Evolutionary conservation across 1,284 basidiomycete species (phyloP).

Genomic region (Melampsora larici-populina): DNA sequence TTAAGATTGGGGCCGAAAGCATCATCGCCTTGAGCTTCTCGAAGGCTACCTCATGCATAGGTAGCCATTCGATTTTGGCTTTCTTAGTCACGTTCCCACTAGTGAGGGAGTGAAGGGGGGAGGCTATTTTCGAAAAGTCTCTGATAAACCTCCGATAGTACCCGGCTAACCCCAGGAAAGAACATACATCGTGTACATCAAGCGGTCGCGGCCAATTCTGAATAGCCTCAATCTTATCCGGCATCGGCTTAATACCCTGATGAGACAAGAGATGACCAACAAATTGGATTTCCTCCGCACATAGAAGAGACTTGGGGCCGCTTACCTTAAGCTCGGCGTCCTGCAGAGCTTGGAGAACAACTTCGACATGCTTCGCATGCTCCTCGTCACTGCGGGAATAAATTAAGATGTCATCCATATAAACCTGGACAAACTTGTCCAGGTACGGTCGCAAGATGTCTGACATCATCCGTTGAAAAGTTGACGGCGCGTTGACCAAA

Average conservation of each 20-base stretch:
- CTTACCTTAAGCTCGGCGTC: too few relatives aligned
- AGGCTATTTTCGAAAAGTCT: constrained; percentile 17
- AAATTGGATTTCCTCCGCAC: too few relatives aligned
- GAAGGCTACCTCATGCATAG: neutral
- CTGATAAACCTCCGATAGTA: too few relatives aligned
- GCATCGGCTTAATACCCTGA: neutral
- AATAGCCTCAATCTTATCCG: constrained; percentile 11
- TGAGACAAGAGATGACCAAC: neutral
- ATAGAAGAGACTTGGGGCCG: too few relatives aligned
- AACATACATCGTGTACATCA: constrained; percentile 12
- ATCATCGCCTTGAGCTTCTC: neutral
- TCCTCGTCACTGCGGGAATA: neutral
- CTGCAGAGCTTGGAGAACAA: neutral
- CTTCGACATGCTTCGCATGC: neutral
- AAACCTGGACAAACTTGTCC: constrained; percentile 11
- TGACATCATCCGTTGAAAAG: constrained; percentile 22
- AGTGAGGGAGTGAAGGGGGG: constrained; percentile 9
- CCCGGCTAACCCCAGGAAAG: constrained; percentile 8
- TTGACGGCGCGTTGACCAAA: constrained; percentile 4
- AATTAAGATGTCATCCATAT: constrained; percentile 23
- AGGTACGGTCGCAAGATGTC: neutral
- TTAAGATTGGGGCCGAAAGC: neutral
- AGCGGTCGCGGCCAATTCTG: constrained; percentile 19
- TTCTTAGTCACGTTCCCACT: constrained; percentile 1
- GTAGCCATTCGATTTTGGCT: neutral